Evolutionary conservation across 768 basidiomycete genomes (phyloP), one percentile per base, ranked within the genome.

Genomic region (Leucogyrophana mollusca): DNA sequence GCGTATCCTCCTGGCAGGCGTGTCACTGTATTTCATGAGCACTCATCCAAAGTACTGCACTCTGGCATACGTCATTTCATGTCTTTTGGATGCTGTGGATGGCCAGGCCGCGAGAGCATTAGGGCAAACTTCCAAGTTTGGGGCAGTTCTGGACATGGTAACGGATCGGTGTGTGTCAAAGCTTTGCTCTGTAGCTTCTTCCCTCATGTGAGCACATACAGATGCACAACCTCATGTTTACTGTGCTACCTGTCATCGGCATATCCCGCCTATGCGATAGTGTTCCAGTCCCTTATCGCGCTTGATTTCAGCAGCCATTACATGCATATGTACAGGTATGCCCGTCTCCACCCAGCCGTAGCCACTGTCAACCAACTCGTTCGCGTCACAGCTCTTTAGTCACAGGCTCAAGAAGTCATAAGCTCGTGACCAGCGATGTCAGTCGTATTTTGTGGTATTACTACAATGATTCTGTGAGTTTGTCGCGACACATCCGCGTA

Each of bases 251-350:
- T 99, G 25, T 83, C 94, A 14, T 87, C 87, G 9, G 91, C 82
- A 42, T 98, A 97, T 70, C 93, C 94, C 4, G 58, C 68, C n/a
- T 90, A 74, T 52, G 89, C 94, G 3, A 71, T 95, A 25, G 58
- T 84, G 40, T 97, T 99, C 74, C 93, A 96, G 68, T 87, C 90
- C 71, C 81, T 99, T 51, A 99, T 99, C 68, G 83, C 94, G 1
- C 81, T 99, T 47, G 96, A 99, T 66, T 99, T 99, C 65, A 87
- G 89, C 57, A 95, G 92, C 56, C 96, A 98, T 68, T 98, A 98
- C 70, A 97, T 98, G 83, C 96, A 98, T 67, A 99, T 98, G 96
- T 96, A 97, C 67, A 96, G 95, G 95, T 94, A 57, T 43, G 78
- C 58, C 55, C 49, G 40, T 18, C 16, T 30, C 4, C 3, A 21